Evolutionary conservation across 495 filamentous ascomycete genomes (phyloP).

Genomic region (Penicillium mononematosum): DNA sequence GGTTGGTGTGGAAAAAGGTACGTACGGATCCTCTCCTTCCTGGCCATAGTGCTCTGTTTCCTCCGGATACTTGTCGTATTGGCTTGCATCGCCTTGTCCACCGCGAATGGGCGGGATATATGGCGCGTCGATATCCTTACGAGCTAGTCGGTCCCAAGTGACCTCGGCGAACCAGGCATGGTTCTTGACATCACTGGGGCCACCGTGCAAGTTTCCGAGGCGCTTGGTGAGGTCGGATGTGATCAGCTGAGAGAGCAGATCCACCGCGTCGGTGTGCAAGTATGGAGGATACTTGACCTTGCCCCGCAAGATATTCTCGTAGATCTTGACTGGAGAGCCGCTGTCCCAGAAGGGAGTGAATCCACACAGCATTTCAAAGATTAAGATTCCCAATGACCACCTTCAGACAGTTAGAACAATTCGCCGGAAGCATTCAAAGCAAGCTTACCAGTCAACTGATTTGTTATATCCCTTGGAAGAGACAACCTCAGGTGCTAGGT

Average conservation of each 20-base stretch:
- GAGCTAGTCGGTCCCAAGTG: slow-evolving; percentile 89
- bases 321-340: slow-evolving; percentile 96
- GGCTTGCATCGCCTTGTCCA: slow-evolving; percentile 90
- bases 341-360: slow-evolving; percentile 99
- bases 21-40: slow-evolving; percentile 77
- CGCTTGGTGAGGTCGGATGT: slow-evolving; percentile 94
- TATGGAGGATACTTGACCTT: slow-evolving; percentile 94
- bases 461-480: slow-evolving; percentile 98
- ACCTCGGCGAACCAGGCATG: slow-evolving; percentile 97
- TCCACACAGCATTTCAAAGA: slow-evolving; percentile 99
- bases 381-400: slow-evolving; percentile 98
- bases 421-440: neutral
- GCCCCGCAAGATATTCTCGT: slow-evolving; percentile 95
- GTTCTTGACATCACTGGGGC: slow-evolving; percentile 90
- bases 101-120: slow-evolving; percentile 96
- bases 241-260: slow-evolving; percentile 88
- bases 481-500: slow-evolving; percentile 95
- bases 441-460: slow-evolving; percentile 91
- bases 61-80: slow-evolving; percentile 97
- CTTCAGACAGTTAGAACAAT: slow-evolving; percentile 50
- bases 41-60: slow-evolving; percentile 88
- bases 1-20: slow-evolving; percentile 24
- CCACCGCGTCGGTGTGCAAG: slow-evolving; percentile 89
- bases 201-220: slow-evolving; percentile 88
- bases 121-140: slow-evolving; percentile 97